A percentile compares a stretch with the other conserved stretches of the same genome.
These are phyloP conservation scores for Fusarium austroafricanum DNA, from an alignment of 2,329 filamentous ascomycete genomes.

Conservation along the genomic window DNA sequence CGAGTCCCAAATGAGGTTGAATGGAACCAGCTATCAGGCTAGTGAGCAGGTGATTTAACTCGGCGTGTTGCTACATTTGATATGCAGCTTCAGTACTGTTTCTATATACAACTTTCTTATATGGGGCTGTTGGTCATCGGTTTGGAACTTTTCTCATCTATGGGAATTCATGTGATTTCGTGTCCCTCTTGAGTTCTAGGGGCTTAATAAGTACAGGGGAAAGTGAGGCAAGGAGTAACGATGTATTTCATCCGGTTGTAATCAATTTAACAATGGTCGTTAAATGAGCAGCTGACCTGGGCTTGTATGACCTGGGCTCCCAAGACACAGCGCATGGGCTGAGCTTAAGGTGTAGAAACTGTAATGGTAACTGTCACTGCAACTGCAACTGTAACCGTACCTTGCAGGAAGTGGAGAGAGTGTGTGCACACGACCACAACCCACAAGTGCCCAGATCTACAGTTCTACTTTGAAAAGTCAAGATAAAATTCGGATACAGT, in stretches of 20 bases:
- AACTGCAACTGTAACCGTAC: neutral
- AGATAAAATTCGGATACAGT: slow-evolving; percentile 4
- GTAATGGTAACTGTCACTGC: no score
- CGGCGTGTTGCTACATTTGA: no score
- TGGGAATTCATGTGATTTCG: no score
- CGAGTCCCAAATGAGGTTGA: neutral
- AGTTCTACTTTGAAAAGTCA: neutral
- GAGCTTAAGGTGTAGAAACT: neutral
- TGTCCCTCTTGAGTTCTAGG: neutral
- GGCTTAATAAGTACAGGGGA: neutral
- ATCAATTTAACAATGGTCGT: neutral
- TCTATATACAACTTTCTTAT: no score
- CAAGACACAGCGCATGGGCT: no score
- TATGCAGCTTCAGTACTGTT: no score
- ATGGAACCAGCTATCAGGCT: neutral
- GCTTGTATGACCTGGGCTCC: no score
- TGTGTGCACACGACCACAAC: neutral
- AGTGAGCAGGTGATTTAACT: no score
- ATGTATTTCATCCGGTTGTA: neutral
- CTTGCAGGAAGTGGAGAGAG: neutral
- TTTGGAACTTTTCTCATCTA: no score
- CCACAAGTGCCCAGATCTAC: slow-evolving; percentile 13
- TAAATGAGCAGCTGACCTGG: neutral
- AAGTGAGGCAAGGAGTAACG: neutral
- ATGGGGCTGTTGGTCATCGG: no score